phyloP scores from a whole-genome alignment of 441 rosid genomes.

The Isatis lusitanica region DNA sequence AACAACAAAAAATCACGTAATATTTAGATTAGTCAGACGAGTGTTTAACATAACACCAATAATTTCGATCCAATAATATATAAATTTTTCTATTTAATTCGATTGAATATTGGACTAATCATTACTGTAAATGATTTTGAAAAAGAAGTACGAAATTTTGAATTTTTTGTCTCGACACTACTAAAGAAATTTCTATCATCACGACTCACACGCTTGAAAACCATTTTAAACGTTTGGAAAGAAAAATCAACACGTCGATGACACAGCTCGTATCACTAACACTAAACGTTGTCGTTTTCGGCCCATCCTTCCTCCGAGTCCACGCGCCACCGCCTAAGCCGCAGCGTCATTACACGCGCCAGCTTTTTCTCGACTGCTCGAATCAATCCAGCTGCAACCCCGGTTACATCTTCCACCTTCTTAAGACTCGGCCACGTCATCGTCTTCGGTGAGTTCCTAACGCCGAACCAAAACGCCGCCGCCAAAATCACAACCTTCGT shows the following conservation, averaged over 20 bases:
- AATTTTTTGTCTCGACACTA: background rate
- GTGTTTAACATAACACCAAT: background rate
- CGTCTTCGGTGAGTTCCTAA: conserved; percentile 34
- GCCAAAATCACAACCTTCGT: conserved; percentile 43
- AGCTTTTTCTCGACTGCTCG: conserved; percentile 41
- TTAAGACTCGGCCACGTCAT: conserved; percentile 40
- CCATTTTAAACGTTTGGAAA: conserved; percentile 8
- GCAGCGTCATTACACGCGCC: conserved; percentile 34
- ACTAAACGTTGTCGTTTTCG: conserved; percentile 36
- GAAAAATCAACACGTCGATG: conserved; percentile 16
- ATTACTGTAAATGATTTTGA: background rate
- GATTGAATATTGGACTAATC: background rate
- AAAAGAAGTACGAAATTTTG: background rate
- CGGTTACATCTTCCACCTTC: conserved; percentile 47
- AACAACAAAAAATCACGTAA: too few species aligned
- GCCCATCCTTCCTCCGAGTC: conserved; percentile 62
- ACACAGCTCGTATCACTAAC: background rate
- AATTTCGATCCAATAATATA: background rate
- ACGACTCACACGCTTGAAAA: background rate
- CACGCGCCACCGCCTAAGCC: conserved; percentile 26
- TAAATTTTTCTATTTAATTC: background rate
- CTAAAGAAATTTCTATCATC: background rate
- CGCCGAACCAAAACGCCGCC: conserved; percentile 62
- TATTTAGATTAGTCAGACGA: background rate
- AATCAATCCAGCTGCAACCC: conserved; percentile 52